Evolutionary conservation across 768 basidiomycete genomes (phyloP).

Genomic region (Naganishia antarctica): DNA sequence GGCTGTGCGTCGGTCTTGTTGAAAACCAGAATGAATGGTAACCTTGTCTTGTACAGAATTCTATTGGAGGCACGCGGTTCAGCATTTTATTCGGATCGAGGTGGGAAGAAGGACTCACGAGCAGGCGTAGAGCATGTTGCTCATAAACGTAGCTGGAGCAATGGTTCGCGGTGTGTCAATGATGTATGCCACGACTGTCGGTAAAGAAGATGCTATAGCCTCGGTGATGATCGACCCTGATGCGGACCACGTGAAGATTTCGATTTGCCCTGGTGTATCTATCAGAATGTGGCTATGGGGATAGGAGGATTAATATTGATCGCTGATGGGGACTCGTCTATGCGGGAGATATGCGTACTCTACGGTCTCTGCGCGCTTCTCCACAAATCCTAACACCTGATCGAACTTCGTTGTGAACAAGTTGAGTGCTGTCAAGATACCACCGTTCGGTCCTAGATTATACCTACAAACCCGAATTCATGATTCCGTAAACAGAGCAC

Average conservation of each 20-base stretch:
- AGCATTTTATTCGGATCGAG: neutral
- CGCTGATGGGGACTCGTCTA: slow-evolving; percentile 13
- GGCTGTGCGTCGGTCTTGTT: slow-evolving; percentile 94
- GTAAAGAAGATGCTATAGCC: slow-evolving; percentile 84
- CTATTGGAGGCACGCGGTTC: slow-evolving; percentile 50
- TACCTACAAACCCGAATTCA: slow-evolving; percentile 71
- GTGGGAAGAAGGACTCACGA: slow-evolving; percentile 56
- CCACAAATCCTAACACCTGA: slow-evolving; percentile 84
- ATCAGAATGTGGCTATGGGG: slow-evolving; percentile 75
- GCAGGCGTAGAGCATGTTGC: slow-evolving; percentile 99
- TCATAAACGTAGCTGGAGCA: slow-evolving; percentile 93
- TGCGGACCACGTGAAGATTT: slow-evolving; percentile 99
- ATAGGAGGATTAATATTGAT: neutral
- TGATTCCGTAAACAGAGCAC: neutral
- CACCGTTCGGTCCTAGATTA: slow-evolving; percentile 96
- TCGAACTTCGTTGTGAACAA: slow-evolving; percentile 98
- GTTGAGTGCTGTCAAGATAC: slow-evolving; percentile 93
- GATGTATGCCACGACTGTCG: slow-evolving; percentile 91
- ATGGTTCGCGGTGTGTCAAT: slow-evolving; percentile 94
- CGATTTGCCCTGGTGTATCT: slow-evolving; percentile 98
- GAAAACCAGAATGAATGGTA: slow-evolving; percentile 96
- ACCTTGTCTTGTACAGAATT: slow-evolving; percentile 94
- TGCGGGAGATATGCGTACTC: slow-evolving; percentile 59
- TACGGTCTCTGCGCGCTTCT: slow-evolving; percentile 79
- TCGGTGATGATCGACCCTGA: slow-evolving; percentile 98